Evolutionary conservation across 2,329 filamentous ascomycete species (phyloP), one percentile per base, ranked within the genome.

Genomic region (Cladosporium sp.): DNA sequence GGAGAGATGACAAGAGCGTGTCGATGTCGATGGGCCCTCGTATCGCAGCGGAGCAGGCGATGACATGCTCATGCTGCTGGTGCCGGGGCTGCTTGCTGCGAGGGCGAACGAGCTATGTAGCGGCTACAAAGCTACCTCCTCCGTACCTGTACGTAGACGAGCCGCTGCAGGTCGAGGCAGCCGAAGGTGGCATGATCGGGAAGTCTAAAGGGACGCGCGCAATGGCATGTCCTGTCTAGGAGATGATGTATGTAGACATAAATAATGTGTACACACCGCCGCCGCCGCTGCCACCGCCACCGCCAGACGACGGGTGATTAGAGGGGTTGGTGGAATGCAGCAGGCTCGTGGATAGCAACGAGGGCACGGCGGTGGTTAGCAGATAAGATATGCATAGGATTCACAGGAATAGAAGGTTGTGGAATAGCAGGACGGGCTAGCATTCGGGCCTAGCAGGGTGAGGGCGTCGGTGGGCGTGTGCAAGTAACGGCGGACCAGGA

Each of bases 391-490:
- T 31, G 52, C 33, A 40, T 57, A n/a, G 52, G 52, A 46, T 46
- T 28, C 31, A 31, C 52, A 21, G 21, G 28, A 55, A 55, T 55
- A 55, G 52, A 55, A 55, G 31, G 33, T 11, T 31, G 55, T 57
- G 55, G 55, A 57, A 57, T 57, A 40, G 33, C 55, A 57, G 55
- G 55, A 57, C 55, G 55, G 33, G 33, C 55, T 57, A 57, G 55
- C 55, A 57, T 11, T 5, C 21, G 29, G 55, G 33, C 29, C 55
- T 57, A 57, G 55, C 52, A 55, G 52, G 52, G 52, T 31, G 52
- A 55, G 52, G 49, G 49, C 40, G 40, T 52, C 23, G 49, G 23
- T 18, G 49, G 31, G 52, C 26, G 52, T 40, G 55, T 40, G 55
- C 31, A 35, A 28, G 33, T 33, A 57, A 57, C 55, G 55, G 55